Evolutionary conservation across 2,329 filamentous ascomycete species (phyloP).

Genomic region (Nectriaceae sp.): DNA sequence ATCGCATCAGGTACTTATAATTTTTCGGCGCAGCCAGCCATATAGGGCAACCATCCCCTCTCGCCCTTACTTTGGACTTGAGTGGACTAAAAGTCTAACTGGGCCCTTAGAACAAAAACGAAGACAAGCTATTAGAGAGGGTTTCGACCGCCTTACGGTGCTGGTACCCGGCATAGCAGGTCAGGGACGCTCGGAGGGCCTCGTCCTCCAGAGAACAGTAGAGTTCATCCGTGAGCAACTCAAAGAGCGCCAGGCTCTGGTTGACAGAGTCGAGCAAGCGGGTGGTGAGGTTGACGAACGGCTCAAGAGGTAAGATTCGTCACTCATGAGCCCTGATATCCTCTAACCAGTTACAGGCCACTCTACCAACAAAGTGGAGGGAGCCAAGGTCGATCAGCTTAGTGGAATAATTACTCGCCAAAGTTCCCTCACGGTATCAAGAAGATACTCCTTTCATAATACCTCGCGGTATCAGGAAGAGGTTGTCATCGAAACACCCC

Average conservation of each 20-base stretch:
- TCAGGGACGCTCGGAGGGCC: constrained; percentile 80
- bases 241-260: constrained; percentile 56
- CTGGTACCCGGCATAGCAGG: constrained; percentile 82
- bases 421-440: background rate
- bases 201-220: constrained; percentile 74
- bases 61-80: background rate
- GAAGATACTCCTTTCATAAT: too few relatives aligned
- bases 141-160: constrained; percentile 78
- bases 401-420: background rate
- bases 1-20: constrained; percentile 49
- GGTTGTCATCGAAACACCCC: too few relatives aligned
- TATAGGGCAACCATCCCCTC: too few relatives aligned
- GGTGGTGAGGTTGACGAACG: constrained; percentile 58
- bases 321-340: constrained; percentile 11
- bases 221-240: constrained; percentile 65
- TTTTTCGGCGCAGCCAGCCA: background rate
- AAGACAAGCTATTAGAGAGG: constrained; percentile 70
- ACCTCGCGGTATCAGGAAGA: too few relatives aligned
- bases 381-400: constrained; percentile 9
- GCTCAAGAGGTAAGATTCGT: constrained; percentile 41
- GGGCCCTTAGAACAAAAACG: constrained; percentile 45
- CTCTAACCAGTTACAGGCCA: constrained; percentile 14
- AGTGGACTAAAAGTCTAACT: constrained; percentile 7
- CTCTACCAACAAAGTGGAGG: constrained; percentile 20
- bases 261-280: constrained; percentile 58